Base-by-base conservation (phyloP, 202 grass and related monocot species). In the Brachypodium distachyon region DNA sequence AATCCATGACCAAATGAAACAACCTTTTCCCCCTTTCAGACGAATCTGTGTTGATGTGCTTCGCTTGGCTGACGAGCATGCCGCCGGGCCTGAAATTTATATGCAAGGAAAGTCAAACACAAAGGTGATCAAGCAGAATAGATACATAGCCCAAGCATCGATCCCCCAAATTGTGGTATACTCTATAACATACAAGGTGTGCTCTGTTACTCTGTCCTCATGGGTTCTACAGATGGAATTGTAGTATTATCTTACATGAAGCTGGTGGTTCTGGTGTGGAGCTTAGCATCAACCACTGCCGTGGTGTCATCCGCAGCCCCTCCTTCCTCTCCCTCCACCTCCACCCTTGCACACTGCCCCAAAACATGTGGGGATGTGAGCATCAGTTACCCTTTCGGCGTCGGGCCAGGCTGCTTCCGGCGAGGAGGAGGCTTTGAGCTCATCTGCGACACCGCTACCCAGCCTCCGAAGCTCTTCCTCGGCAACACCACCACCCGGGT, bases 361-460 rank as follows among this genome's bases (percentile, higher is more conserved):
- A 72, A 60, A 41, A 76, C 21, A 29, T 87, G 80, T 43, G 86
- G 83, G 6, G 17, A 31, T 19, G 65, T 83, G 23, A 69, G 56
- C 72, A 82, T 88, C 51, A 54, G 12, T 2, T 93, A 89, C 43
- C 90, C 90, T 29, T 93, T 87, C 5, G 90, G 90, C 59, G 18
- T 89, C n/a, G 79, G 76, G n/a, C 41, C 51, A 16, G 76, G 70
- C 23, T 93, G 90, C 65, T 93, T 77, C 43, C 51, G 64, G 17
- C 19, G 39, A 12, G n/a, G n/a, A n/a, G n/a, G n/a, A n/a, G 76
- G 86, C 50, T 86, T 89, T 12, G 64, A 86, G 32, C 72, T 93
- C 8, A 84, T 47, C 58, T 93, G 86, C 76, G 57, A 73, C 21
- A 13, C 21, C 16, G 51, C 14, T 1, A 64, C 50, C 27, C 29